These are phyloP conservation scores for Roridomyces roridus DNA, from an alignment of 768 basidiomycete species.

Conservation along the genomic window DNA sequence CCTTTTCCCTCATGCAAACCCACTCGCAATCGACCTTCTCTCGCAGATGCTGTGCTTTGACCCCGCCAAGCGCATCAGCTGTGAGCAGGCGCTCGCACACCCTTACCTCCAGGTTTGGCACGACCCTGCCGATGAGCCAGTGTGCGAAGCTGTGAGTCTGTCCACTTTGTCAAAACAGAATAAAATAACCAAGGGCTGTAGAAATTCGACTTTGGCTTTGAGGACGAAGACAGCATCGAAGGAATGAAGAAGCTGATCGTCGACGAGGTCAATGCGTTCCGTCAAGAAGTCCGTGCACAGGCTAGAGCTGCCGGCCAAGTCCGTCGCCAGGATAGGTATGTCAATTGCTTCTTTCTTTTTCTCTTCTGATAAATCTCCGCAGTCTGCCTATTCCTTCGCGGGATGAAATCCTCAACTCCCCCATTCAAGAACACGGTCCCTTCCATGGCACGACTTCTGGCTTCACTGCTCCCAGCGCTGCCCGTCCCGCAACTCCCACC, in stretches of 20 bases:
- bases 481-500: slow-evolving; percentile 67
- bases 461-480: slow-evolving; percentile 55
- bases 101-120: slow-evolving; percentile 98
- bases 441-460: slow-evolving; percentile 73
- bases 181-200: slow-evolving; percentile 33
- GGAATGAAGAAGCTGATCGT: slow-evolving; percentile 98
- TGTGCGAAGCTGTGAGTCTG: slow-evolving; percentile 72
- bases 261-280: slow-evolving; percentile 89
- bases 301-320: slow-evolving; percentile 75
- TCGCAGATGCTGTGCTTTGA: slow-evolving; percentile 94
- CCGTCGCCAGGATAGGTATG: slow-evolving; percentile 78
- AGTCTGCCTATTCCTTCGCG: slow-evolving; percentile 83
- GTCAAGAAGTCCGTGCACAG: slow-evolving; percentile 88
- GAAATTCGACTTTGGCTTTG: slow-evolving; percentile 97
- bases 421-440: slow-evolving; percentile 68
- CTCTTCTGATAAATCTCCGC: slow-evolving; percentile 5
- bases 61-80: slow-evolving; percentile 94
- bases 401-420: slow-evolving; percentile 82
- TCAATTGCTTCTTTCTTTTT: slow-evolving; percentile 3
- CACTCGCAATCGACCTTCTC: slow-evolving; percentile 91
- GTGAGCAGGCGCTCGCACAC: slow-evolving; percentile 94
- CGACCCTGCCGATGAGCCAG: slow-evolving; percentile 93
- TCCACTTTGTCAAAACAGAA: not conserved
- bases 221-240: slow-evolving; percentile 94
- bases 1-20: slow-evolving; percentile 93